A percentile compares a stretch with the other conserved stretches of the same genome.
Evolutionary conservation across 2,329 filamentous ascomycete genomes (phyloP).

Genomic region (Aspergillus terreus): DNA sequence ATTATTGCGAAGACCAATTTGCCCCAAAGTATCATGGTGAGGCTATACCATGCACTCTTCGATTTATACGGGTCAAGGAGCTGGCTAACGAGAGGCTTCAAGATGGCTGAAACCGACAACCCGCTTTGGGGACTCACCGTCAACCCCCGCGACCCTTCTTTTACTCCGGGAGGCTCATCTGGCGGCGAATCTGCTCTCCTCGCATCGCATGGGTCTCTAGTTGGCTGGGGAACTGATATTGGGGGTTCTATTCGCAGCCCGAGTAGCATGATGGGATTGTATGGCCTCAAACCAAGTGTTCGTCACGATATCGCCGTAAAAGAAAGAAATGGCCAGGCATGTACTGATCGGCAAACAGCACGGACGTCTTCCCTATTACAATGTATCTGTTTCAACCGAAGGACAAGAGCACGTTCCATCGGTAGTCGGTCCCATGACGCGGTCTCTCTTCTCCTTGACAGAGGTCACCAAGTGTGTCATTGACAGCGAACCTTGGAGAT

Average conservation of each 20-base stretch:
- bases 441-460: not conserved
- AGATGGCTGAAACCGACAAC: slow-evolving; percentile 3
- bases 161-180: slow-evolving; percentile 4
- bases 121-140: slow-evolving; percentile 2
- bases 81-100: not conserved
- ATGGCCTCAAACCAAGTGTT: not conserved
- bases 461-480: not conserved
- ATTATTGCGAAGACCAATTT: slow-evolving; percentile 5
- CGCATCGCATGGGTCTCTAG: not conserved
- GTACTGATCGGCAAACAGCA: not conserved
- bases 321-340: too few species aligned
- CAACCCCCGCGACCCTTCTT: not conserved
- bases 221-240: slow-evolving; percentile 5
- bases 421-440: slow-evolving; percentile 1
- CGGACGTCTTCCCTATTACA: slow-evolving; percentile 1
- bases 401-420: slow-evolving; percentile 4
- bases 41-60: not conserved
- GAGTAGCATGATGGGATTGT: slow-evolving; percentile 1
- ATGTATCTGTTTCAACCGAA: not conserved
- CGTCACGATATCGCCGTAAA: not conserved
- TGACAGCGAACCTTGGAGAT: not conserved
- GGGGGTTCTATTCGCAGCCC: slow-evolving; percentile 1
- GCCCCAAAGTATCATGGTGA: slow-evolving; percentile 5
- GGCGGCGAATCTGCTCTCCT: slow-evolving; percentile 3
- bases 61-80: not conserved